Evolutionary conservation across 768 basidiomycete genomes (phyloP).

Genomic region (Hygrophorus pudorinus): DNA sequence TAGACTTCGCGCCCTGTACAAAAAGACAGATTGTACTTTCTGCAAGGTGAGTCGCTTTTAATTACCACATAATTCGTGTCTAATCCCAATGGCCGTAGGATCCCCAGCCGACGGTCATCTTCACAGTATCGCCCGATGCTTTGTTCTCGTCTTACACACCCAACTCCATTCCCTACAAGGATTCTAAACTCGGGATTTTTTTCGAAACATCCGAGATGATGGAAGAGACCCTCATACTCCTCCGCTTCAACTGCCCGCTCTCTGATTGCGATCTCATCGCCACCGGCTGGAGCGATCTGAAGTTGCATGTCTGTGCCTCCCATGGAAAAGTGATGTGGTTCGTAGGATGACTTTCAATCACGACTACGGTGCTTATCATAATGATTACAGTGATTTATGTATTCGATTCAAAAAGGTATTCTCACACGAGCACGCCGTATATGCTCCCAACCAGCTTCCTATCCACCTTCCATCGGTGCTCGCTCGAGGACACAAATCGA

Average conservation of each 20-base stretch:
- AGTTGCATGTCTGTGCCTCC: constrained; percentile 65
- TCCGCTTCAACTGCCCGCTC: constrained; percentile 93
- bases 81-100: constrained; percentile 33
- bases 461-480: constrained; percentile 71
- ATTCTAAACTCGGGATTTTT: constrained; percentile 61
- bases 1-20: constrained; percentile 83
- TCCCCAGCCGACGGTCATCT: constrained; percentile 64
- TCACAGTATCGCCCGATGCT: constrained; percentile 56
- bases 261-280: constrained; percentile 74
- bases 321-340: constrained; percentile 83
- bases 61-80: neutral
- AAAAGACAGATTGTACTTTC: constrained; percentile 89
- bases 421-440: constrained; percentile 87
- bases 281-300: constrained; percentile 84
- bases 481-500: constrained; percentile 26
- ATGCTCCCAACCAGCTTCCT: constrained; percentile 49
- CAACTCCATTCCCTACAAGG: constrained; percentile 51
- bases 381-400: constrained; percentile 65
- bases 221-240: constrained; percentile 85
- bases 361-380: neutral
- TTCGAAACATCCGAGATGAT: constrained; percentile 93
- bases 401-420: constrained; percentile 89
- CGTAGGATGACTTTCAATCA: constrained; percentile 14
- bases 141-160: constrained; percentile 50
- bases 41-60: constrained; percentile 63